A percentile compares a stretch with the other conserved stretches of the same genome.
These are phyloP conservation scores for Rutstroemia sp. DNA, from an alignment of 2,329 filamentous ascomycete genomes.

Conservation along the genomic window DNA sequence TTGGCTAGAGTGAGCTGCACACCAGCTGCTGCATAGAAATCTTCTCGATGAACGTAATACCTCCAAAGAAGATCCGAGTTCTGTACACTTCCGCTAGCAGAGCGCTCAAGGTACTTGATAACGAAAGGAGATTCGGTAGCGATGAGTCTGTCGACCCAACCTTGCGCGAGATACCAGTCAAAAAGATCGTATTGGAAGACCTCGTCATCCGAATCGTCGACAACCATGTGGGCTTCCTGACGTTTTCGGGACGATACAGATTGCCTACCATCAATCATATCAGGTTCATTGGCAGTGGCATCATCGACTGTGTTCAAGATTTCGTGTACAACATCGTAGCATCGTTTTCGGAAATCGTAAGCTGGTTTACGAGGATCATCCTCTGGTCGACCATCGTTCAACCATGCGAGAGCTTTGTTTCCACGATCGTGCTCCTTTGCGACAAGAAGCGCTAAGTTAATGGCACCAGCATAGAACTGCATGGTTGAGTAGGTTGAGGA, in stretches of 20 bases:
- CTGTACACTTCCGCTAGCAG: slow-evolving; percentile 61
- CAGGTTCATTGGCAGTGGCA: slow-evolving; percentile 59
- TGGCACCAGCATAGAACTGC: slow-evolving; percentile 89
- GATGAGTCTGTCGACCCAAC: slow-evolving; percentile 79
- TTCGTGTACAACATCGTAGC: slow-evolving; percentile 83
- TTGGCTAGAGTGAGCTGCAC: slow-evolving; percentile 80
- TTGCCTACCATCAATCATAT: slow-evolving; percentile 68
- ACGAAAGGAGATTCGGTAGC: slow-evolving; percentile 80
- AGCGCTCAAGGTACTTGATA: slow-evolving; percentile 73
- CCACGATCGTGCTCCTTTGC: slow-evolving; percentile 81
- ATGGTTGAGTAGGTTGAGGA: slow-evolving; percentile 72
- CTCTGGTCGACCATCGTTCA: slow-evolving; percentile 72
- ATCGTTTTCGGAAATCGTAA: slow-evolving; percentile 66
- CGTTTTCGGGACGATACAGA: slow-evolving; percentile 72
- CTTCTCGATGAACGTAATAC: slow-evolving; percentile 79
- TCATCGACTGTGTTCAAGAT: slow-evolving; percentile 72
- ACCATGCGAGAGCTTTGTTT: slow-evolving; percentile 77
- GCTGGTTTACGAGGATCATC: slow-evolving; percentile 61
- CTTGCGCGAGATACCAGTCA: slow-evolving; percentile 88
- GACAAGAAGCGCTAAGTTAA: slow-evolving; percentile 77
- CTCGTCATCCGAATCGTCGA: slow-evolving; percentile 81
- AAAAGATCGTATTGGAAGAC: slow-evolving; percentile 96
- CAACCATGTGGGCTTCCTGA: slow-evolving; percentile 82
- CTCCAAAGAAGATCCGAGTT: slow-evolving; percentile 89
- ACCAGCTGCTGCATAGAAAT: slow-evolving; percentile 79